A percentile compares a stretch with the other conserved stretches of the same genome.
Conservation (phyloP, 305 asterid species). For the Petunia hybrid region DNA sequence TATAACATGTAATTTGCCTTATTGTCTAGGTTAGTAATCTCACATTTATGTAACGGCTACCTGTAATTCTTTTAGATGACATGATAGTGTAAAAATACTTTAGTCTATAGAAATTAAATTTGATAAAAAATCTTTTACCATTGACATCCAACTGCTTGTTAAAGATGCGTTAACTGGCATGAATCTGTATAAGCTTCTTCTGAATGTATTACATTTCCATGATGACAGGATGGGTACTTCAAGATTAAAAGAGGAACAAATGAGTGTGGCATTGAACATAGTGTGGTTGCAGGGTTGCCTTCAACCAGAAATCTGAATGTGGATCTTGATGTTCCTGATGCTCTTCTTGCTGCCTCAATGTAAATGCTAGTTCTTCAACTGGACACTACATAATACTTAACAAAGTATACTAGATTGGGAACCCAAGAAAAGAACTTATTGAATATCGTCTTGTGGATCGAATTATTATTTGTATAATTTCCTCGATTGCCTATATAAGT, state of each 20-base stretch:
- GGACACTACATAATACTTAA: neutral
- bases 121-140: neutral
- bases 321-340: slow-evolving; percentile 40
- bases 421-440: neutral
- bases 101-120: too few relatives aligned
- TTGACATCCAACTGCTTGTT: neutral
- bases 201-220: neutral
- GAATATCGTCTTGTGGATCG: neutral
- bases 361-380: slow-evolving; percentile 32
- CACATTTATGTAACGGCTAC: too few relatives aligned
- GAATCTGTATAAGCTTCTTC: slow-evolving; percentile 13
- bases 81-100: too few relatives aligned
- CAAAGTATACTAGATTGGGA: neutral
- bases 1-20: too few relatives aligned
- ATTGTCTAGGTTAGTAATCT: too few relatives aligned
- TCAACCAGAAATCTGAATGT: slow-evolving; percentile 60
- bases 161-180: neutral
- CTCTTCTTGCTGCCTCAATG: slow-evolving; percentile 50
- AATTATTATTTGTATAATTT: neutral
- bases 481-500: too few relatives aligned
- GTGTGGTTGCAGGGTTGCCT: slow-evolving; percentile 77
- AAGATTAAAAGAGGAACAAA: slow-evolving; percentile 86
- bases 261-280: slow-evolving; percentile 93
- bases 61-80: too few relatives aligned
- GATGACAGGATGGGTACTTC: slow-evolving; percentile 87